phyloP scores from a whole-genome alignment of 2,329 filamentous ascomycete genomes.

The Graphilbum fragrans region DNA sequence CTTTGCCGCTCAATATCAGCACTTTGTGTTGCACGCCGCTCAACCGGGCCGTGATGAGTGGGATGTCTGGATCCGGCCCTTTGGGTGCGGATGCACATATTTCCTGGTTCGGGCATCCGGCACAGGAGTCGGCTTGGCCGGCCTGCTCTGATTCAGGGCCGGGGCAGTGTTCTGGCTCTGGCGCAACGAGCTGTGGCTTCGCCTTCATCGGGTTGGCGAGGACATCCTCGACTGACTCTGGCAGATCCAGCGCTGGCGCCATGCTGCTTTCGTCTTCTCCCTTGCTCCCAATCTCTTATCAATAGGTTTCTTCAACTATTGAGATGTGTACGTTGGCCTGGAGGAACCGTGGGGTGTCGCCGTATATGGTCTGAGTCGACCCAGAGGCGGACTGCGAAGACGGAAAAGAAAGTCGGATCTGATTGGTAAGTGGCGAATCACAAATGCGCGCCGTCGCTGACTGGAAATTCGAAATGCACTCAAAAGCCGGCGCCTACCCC shows the following conservation, averaged over 20 bases:
- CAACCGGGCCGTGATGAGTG: constrained; percentile 74
- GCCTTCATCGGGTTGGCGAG: constrained; percentile 64
- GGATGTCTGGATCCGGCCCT: constrained; percentile 88
- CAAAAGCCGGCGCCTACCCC: constrained; percentile 3
- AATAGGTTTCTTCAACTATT: background rate
- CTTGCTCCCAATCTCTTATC: background rate
- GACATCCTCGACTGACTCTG: constrained; percentile 54
- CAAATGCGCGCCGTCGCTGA: constrained; percentile 4
- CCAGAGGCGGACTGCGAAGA: background rate
- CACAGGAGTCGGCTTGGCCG: constrained; percentile 70
- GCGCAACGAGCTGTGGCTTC: constrained; percentile 77
- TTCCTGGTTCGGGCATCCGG: constrained; percentile 86
- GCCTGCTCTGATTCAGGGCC: constrained; percentile 70
- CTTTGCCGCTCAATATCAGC: constrained; percentile 85
- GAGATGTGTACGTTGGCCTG: too few relatives aligned
- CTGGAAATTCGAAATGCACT: constrained; percentile 5
- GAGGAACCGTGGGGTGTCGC: too few relatives aligned
- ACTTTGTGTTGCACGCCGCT: constrained; percentile 81
- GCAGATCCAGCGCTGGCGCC: constrained; percentile 71
- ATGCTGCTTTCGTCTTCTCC: constrained; percentile 29
- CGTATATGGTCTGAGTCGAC: background rate
- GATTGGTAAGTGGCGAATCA: constrained; percentile 10
- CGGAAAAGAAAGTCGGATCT: background rate
- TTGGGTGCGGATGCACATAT: constrained; percentile 93
- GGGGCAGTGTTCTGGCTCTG: constrained; percentile 93